Evolutionary conservation across 495 filamentous ascomycete species (phyloP), one percentile per base, ranked within the genome.

Genomic region (Recurvomyces mirabilis): DNA sequence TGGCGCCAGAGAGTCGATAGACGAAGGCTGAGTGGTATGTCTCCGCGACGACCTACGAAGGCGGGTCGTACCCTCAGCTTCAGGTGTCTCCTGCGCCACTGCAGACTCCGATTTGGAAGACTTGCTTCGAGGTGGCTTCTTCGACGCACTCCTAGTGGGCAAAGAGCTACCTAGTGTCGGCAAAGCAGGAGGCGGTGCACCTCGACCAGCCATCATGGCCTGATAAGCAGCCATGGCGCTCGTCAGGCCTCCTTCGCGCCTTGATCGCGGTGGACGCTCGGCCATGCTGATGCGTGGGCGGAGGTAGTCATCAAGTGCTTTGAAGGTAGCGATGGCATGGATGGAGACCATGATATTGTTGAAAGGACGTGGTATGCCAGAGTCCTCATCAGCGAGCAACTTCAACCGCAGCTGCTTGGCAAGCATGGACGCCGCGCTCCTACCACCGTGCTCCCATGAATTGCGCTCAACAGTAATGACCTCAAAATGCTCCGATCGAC

Each of bases 261-360:
- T 73, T 20, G 79, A 70, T 7, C 67, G 69, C 39, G 81, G 74
- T 19, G 91, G 84, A 13, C 87, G 77, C 47, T 96, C 89, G 0
- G 84, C 77, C 17, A 93, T 53, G 53, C 69, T 84, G 42, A 99
- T 94, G 41, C 89, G 71, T 2, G 93, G 91, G 40, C 89, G 78
- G 32, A 99, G 69, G 65, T 95, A 99, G 59, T 99, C 93, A 56
- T 96, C 91, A 22, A 99, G 66, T 1, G 91, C 82, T 59, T 96
- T 96, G 65, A 99, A 95, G 0, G 87, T 94, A 7, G 93, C 89
- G 60, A 99, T 96, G 22, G 93, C 93, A 63, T 99, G 93, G 48
- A 99, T 96, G 4, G 87, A 89, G 13, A 99, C 89, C 81, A 93
- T 94, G 49, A 96, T 87, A 47, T 87, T 94, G 24, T 82, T 77